Evolutionary conservation across 2,329 filamentous ascomycete genomes (phyloP), one percentile per base, ranked within the genome.

Genomic region (Botrytis byssoidea): DNA sequence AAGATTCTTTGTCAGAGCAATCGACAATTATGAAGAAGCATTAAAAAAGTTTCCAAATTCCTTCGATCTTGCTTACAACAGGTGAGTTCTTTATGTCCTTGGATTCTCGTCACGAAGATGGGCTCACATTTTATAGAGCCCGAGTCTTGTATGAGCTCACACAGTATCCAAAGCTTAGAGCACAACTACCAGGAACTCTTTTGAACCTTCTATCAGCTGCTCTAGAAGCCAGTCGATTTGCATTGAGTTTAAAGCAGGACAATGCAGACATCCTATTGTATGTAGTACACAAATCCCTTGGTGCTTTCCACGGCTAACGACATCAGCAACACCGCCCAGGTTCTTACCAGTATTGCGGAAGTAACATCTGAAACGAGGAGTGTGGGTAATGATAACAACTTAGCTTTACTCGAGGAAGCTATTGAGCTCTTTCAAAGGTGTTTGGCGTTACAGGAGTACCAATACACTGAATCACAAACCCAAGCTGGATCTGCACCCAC

Each of bases 11-110:
- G 85, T 89, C 76, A 85, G 90, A 75, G 91, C 92, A 20, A 86
- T 93, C 70, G 87, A 91, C 70, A 85, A 86, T 63, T 94, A 93
- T 79, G 87, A 89, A 75, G 86, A 88, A 71, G 92, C 90, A 20
- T 80, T 93, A 46, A 83, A 83, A 67, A 88, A 85, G 74, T 90
- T 89, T 79, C 89, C 91, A 2, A 79, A 80, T 16, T 89, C 86
- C 32, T 91, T 93, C 81, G 92, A 93, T 82, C 84, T 93, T 51
- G 91, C 91, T 18, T 93, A 93, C 81, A 93, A 93, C 81, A 93
- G 92, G 88, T 91, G 81, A 77, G 86, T 29, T 29, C 48, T 25
- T 29, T 32, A 82, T 20, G 59, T 48, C 18, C 59, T 29, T 29
- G 8, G 29, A 60, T 40, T 37, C 16, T 16, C n/a, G 48, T 65